Conservation (phyloP, 1,284 basidiomycete species). For the Gomphus sp. region DNA sequence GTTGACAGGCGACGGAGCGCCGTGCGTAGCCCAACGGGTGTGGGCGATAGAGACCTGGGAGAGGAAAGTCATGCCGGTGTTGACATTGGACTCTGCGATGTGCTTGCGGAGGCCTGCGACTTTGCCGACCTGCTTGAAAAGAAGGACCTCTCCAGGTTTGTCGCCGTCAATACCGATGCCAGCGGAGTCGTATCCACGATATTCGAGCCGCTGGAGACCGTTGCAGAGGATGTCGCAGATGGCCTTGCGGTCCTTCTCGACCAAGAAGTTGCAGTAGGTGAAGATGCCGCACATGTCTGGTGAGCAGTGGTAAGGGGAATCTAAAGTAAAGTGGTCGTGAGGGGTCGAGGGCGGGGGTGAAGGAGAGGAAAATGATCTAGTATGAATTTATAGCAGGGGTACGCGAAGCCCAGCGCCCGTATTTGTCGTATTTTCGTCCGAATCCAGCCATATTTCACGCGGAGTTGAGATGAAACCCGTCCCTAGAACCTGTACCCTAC, state of each 20-base stretch:
- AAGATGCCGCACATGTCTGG: constrained; percentile 86
- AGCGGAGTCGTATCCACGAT: constrained; percentile 97
- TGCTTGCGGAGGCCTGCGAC: constrained; percentile 91
- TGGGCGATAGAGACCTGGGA: constrained; percentile 97
- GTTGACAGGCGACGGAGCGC: constrained; percentile 80
- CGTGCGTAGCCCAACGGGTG: constrained; percentile 99
- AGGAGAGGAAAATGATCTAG: not conserved
- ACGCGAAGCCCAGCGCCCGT: not conserved
- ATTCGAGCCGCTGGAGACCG: constrained; percentile 93
- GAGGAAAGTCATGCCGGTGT: constrained; percentile 77
- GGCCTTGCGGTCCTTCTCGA: constrained; percentile 91
- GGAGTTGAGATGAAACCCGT: too few species aligned
- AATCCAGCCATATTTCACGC: too few species aligned
- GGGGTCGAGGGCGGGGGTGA: not conserved
- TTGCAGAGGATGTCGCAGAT: constrained; percentile 89
- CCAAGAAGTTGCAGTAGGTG: constrained; percentile 87
- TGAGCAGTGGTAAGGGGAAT: not conserved
- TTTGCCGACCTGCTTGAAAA: constrained; percentile 99
- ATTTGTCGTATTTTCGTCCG: too few species aligned
- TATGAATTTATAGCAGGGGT: not conserved
- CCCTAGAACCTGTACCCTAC: too few species aligned
- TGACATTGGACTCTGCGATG: constrained; percentile 69
- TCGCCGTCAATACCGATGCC: constrained; percentile 96
- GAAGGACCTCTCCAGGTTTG: constrained; percentile 65
- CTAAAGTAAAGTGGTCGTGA: not conserved